Base-by-base conservation (phyloP, 2,329 filamentous ascomycete genomes). In the Fusarium subglutinans region DNA sequence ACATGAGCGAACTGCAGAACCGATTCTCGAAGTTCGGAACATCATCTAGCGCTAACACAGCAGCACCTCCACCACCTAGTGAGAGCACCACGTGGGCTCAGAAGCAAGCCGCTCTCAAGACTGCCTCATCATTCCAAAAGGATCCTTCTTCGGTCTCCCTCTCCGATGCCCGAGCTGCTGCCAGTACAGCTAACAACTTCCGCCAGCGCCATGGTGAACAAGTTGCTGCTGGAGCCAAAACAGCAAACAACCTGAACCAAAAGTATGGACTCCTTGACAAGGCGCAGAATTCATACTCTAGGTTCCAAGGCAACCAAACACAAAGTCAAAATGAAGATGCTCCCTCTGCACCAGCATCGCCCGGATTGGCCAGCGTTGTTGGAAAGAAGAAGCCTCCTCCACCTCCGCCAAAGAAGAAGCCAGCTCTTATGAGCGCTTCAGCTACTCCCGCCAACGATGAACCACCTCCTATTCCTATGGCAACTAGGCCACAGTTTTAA, bases 121-220 rank as follows among this genome's bases (percentile, higher is more conserved):
- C 92, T 2, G 90, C 90, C 2, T 85, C 87, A 30, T 84, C 85
- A 18, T 87, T 92, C 63, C 88, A 87, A 57, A 89, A 88, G 71
- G 86, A 92, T 74, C 90, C 91, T 4, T 87, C 88, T 8, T 88
- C 88, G 3, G 89, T 92, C 5, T 90, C 89, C 1, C 72, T 91
- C 6, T 82, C 88, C 9, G 90, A 93, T 76, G 86, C 88, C 14
- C 86, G 84, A 66, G 82, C 85, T 44, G 88, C 90, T 20, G 91
- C 89, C 3, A 85, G 86, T 35, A 92, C 90, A 43, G 88, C 88
- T 44, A 91, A 90, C 72, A 92, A 92, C 78, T 93, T 94, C 80
- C 90, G 91, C 20, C 89, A 93, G 79, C 84, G 91, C 35, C 91
- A 94, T 76, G 89, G 91, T 8, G 91, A 92, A 24, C 90, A 93